Evolutionary conservation across 225 moss, liverwort and hornwort species (phyloP), one percentile per base, ranked within the genome.

Genomic region (Bryoerythrophyllum caledonicum): DNA sequence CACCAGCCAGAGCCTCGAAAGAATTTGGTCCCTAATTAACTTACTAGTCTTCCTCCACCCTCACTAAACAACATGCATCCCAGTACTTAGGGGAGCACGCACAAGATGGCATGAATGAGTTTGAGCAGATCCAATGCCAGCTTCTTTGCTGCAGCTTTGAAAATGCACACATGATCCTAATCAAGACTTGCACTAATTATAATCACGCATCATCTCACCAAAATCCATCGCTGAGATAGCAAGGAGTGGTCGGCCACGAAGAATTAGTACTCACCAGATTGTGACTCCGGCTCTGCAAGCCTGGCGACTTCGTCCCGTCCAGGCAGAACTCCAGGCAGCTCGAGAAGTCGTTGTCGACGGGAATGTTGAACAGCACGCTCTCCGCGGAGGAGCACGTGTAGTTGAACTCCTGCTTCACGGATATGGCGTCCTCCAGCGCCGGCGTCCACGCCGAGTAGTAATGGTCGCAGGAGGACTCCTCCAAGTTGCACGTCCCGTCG

Each of bases 321-420:
- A 38, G 38, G 38, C 7, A 55, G 38, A 73, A 73, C 25, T 76
- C 72, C 8, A 48, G 44, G 19, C 48, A 49, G 17, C 3, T 14
- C 19, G 51, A 70, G 23, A 80, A 57, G 28, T 70, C 74, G 32
- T 32, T 5, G 7, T 74, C 60, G 26, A 2, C 41, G 0, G 51
- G 43, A 4, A 25, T 1, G 24, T 20, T 57, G 38, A 62, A 27
- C 23, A 85, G 72, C 14, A 79, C 85, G 41, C 82, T 85, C 69
- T 76, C 82, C 6, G 72, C 79, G 0, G 79, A 82, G 0, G 79
- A 82, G 20, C 25, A 40, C 1, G 75, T 60, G 34, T 52, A 53
- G 5, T 44, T 15, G 8, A 67, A 30, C 20, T 61, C 61, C 0
- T 59, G 74, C 74, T 77, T 83, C 52, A 25, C 60, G 0, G 61